Conservation (phyloP, 352 stramenopile genomes). For the Phytophthora sojae region DNA sequence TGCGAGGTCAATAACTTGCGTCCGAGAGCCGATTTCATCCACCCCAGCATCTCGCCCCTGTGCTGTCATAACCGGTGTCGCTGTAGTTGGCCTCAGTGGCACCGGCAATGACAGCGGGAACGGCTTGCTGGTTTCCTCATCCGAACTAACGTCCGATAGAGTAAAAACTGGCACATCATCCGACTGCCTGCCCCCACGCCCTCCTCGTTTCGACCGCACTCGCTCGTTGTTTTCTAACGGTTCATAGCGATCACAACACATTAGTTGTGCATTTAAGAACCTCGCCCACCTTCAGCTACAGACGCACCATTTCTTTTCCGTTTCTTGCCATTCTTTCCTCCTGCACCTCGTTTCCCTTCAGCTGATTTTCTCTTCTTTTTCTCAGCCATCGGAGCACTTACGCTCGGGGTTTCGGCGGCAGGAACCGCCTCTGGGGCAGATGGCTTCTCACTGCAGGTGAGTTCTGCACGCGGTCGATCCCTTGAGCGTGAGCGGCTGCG, state of each 20-base stretch:
- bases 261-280: slow-evolving; percentile 10
- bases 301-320: slow-evolving; percentile 47
- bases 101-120: slow-evolving; percentile 39
- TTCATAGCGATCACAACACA: slow-evolving; percentile 6
- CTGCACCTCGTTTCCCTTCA: slow-evolving; percentile 24
- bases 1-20: slow-evolving; percentile 57
- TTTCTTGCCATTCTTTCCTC: slow-evolving; percentile 32
- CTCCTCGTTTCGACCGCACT: slow-evolving; percentile 26
- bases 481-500: slow-evolving; percentile 40
- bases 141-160: slow-evolving; percentile 52
- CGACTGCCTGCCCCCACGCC: slow-evolving; percentile 11
- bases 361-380: slow-evolving; percentile 16
- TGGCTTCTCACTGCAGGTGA: slow-evolving; percentile 7
- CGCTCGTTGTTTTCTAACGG: slow-evolving; percentile 24
- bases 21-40: slow-evolving; percentile 20
- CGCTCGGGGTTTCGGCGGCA: slow-evolving; percentile 9
- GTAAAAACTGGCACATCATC: slow-evolving; percentile 29
- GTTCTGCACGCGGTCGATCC: slow-evolving; percentile 27
- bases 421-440: not conserved
- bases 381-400: slow-evolving; percentile 13
- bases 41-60: slow-evolving; percentile 13
- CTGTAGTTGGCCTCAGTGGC: slow-evolving; percentile 15
- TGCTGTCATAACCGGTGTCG: slow-evolving; percentile 19
- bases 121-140: slow-evolving; percentile 38
- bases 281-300: not conserved